These are phyloP conservation scores for Eucalyptus pumila DNA, from an alignment of 345 rosid genomes.

Conservation along the genomic window DNA sequence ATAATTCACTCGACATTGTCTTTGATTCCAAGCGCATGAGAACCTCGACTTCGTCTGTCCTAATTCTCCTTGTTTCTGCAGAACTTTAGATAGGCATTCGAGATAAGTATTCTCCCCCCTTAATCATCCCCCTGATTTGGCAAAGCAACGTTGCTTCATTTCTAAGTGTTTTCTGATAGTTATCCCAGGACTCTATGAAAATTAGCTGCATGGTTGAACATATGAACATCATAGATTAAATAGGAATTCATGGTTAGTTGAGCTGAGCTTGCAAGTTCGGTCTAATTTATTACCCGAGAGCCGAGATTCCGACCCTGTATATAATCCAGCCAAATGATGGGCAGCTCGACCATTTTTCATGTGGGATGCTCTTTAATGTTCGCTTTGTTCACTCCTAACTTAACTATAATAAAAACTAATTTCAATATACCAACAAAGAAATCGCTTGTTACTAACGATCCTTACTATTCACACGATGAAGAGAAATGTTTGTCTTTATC, in stretches of 20 bases:
- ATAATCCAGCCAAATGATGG: neutral
- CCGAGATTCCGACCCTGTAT: neutral
- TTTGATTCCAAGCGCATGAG: neutral
- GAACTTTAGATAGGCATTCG: neutral
- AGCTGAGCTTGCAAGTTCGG: neutral
- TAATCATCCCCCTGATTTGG: neutral
- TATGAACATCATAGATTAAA: neutral
- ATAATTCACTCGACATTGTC: neutral
- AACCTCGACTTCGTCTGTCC: neutral
- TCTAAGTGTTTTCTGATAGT: neutral
- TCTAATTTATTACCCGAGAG: neutral
- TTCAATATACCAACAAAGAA: neutral
- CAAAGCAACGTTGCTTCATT: neutral
- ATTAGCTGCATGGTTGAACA: neutral
- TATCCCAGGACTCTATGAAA: neutral
- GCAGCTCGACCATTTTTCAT: neutral
- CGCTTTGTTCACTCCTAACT: neutral
- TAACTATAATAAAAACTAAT: neutral
- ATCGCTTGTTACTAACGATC: rapidly evolving
- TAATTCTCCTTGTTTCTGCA: neutral
- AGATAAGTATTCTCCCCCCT: neutral
- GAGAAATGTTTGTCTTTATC: neutral
- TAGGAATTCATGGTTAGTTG: neutral
- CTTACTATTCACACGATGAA: neutral
- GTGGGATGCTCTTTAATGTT: neutral